These are phyloP conservation scores for Rhodotorula sp. DNA, from an alignment of 1,284 basidiomycete species.

Conservation along the genomic window DNA sequence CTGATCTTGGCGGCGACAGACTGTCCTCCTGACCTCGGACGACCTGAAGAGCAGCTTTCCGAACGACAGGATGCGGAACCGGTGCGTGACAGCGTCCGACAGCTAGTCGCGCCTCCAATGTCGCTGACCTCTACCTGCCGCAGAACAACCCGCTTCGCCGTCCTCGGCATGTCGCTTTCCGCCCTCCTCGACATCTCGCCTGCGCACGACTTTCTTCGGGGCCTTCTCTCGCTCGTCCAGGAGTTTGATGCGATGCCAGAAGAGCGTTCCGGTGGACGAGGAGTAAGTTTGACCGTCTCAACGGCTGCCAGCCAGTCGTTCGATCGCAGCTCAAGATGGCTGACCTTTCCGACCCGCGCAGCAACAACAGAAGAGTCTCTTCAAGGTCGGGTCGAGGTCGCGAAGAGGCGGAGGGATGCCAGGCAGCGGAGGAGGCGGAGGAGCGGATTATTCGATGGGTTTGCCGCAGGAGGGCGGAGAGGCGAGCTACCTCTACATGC, in stretches of 20 bases:
- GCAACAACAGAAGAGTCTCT: slow-evolving; percentile 22
- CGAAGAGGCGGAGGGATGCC: neutral
- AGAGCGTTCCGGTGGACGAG: slow-evolving; percentile 64
- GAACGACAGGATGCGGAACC: slow-evolving; percentile 69
- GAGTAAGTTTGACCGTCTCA: no score
- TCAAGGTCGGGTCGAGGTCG: slow-evolving; percentile 22
- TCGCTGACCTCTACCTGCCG: neutral
- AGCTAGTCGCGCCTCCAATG: no score
- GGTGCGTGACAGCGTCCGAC: slow-evolving; percentile 62
- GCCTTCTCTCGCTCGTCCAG: slow-evolving; percentile 64
- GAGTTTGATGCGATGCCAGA: slow-evolving; percentile 78
- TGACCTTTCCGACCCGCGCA: no score
- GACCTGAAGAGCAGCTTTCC: slow-evolving; percentile 72
- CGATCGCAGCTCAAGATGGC: neutral
- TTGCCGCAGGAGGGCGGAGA: slow-evolving; percentile 60
- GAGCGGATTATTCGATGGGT: slow-evolving; percentile 61
- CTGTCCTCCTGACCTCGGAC: slow-evolving; percentile 67
- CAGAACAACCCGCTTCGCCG: slow-evolving; percentile 72
- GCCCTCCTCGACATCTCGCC: slow-evolving; percentile 70
- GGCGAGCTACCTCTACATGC: slow-evolving; percentile 67
- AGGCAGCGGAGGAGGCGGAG: slow-evolving; percentile 45
- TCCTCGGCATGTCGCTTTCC: slow-evolving; percentile 78
- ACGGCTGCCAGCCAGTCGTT: no score
- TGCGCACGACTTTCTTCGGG: slow-evolving; percentile 70
- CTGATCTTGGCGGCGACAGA: slow-evolving; percentile 46